Base-by-base conservation (phyloP, 306 rosid genomes). In the Trifolium subterraneum region DNA sequence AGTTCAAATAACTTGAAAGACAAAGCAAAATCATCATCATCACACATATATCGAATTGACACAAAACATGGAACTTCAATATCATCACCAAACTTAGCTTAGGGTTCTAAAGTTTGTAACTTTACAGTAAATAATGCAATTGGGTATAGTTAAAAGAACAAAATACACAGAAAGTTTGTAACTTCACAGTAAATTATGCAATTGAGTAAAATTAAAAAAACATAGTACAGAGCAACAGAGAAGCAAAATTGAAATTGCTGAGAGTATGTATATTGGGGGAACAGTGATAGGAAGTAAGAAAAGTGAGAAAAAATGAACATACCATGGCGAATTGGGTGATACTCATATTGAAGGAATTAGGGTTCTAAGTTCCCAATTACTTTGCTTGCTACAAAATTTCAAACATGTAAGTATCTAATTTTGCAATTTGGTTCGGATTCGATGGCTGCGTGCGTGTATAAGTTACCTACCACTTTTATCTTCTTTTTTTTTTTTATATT, bases 261-360 rank as follows among this genome's bases (percentile, higher is more conserved):
- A 27, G 31, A 3, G 31, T 27, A 27, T 27, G 31, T 3, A 3
- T 27, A 27, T 27, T 27, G 31, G 31, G 31, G 31, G 4, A 27
- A 27, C 0, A 27, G 31, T 27, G 31, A 58, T 51, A 60, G 16
- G 16, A 10, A 74, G 33, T 45, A 65, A 68, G 72, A 74, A 51
- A 47, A 38, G n/a, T 31, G 19, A 62, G 72, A 48, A 71, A 36
- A 36, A 1, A 7, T 36, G 1, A 73, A 7, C 71, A 68, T 84
- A 92, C 98, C 98, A 93, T 93, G 64, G 95, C 91, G 89, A 93
- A 93, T 78, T 93, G 90, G 82, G 92, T 86, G 88, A 88, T 82
- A 75, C 87, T 87, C 84, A 88, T 90, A 7, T 61, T 71, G 58
- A 50, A 75, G 23, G 60, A 10, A 70, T 71, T 64, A 23, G 48